phyloP scores from a whole-genome alignment of 495 filamentous ascomycete species.

The Cudoniella acicularis region DNA sequence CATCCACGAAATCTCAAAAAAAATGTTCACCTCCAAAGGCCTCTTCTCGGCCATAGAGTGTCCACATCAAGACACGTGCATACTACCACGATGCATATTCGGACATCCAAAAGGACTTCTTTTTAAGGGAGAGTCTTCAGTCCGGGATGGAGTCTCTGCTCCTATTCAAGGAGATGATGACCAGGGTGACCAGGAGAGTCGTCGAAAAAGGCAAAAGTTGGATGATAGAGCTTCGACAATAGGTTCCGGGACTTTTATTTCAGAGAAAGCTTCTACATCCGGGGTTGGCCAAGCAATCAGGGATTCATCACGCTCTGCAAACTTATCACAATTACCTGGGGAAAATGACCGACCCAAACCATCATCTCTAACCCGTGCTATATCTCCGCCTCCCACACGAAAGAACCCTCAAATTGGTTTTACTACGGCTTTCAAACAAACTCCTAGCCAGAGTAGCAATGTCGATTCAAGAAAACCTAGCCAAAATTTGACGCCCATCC shows the following conservation, averaged over 20 bases:
- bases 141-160: background rate
- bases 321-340: no score
- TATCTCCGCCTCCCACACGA: conserved; percentile 42
- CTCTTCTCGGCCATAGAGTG: conserved; percentile 25
- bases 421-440: background rate
- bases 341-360: background rate
- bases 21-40: conserved; percentile 27
- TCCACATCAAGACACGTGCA: conserved; percentile 20
- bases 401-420: background rate
- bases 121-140: background rate
- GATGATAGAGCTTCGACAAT: no score
- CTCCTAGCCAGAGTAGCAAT: background rate
- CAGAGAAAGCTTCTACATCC: no score
- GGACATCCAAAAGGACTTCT: conserved; percentile 5
- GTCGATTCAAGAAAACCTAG: background rate
- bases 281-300: no score
- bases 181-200: conserved; percentile 8
- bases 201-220: conserved; percentile 18
- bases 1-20: background rate
- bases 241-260: no score
- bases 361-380: conserved; percentile 18
- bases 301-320: no score
- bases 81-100: conserved; percentile 25
- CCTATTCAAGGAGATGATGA: background rate
- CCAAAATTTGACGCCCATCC: background rate